A percentile compares a stretch with the other conserved stretches of the same genome.
phyloP scores from a whole-genome alignment of 371 early-diverging fungal species.

The Rhizopus stolonifer region DNA sequence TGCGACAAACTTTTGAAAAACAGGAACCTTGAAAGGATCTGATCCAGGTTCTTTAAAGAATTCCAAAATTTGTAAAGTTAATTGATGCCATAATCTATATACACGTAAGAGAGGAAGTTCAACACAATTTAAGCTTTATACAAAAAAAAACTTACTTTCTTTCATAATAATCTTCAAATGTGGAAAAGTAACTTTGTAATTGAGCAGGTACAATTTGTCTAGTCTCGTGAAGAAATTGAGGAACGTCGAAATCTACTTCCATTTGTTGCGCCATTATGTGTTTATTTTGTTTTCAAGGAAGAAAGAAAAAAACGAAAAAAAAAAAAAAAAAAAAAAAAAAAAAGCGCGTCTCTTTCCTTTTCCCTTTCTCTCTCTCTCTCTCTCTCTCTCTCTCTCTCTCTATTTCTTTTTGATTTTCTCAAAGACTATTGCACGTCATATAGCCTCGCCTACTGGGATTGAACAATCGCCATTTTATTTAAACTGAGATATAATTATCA shows the following conservation, averaged over 20 bases:
- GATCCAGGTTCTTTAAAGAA: conserved; percentile 81
- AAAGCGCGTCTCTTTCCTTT: conserved; percentile 13
- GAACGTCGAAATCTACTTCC: conserved; percentile 84
- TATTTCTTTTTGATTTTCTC: too few species aligned
- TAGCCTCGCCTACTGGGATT: too few species aligned
- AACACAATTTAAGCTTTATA: too few species aligned
- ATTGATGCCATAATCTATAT: conserved; percentile 98
- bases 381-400: too few species aligned
- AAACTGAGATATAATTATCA: too few species aligned
- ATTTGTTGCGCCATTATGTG: conserved; percentile 53
- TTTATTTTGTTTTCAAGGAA: conserved; percentile 1
- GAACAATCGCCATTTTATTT: too few species aligned
- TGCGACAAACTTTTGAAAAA: conserved; percentile 88
- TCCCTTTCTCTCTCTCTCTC: too few species aligned
- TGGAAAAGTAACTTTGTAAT: conserved; percentile 71
- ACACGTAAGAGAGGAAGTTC: background rate
- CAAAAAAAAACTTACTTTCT: conserved; percentile 82
- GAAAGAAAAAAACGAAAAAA: too few species aligned
- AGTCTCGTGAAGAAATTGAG: conserved; percentile 68
- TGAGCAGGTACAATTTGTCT: conserved; percentile 67
- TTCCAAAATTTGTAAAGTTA: conserved; percentile 76
- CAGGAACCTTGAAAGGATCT: conserved; percentile 70
- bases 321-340: conserved; percentile 4
- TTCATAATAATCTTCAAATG: conserved; percentile 90
- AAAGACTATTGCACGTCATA: too few species aligned